Evolutionary conservation across 345 rosid species (phyloP).

Genomic region (Rhodomyrtus tomentosa): DNA sequence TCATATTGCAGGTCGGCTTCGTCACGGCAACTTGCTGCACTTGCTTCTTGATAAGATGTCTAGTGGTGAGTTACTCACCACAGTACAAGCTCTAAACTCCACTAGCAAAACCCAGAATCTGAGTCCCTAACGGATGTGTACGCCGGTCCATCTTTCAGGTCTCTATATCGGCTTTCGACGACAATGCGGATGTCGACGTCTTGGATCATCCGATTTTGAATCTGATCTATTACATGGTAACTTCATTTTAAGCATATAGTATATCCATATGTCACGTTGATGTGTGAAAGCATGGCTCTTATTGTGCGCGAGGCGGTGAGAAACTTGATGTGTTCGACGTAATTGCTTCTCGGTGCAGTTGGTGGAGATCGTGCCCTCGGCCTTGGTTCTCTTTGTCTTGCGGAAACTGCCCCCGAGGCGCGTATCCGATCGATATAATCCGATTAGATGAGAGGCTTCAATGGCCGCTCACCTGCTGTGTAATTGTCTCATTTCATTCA

Average conservation of each 20-base stretch:
- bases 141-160: slow-evolving; percentile 7
- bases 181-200: slow-evolving; percentile 49
- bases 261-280: neutral
- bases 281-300: neutral
- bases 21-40: slow-evolving; percentile 63
- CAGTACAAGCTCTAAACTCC: neutral
- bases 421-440: slow-evolving; percentile 56
- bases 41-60: slow-evolving; percentile 72
- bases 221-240: slow-evolving; percentile 52
- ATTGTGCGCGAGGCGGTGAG: neutral
- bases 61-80: slow-evolving; percentile 44
- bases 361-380: slow-evolving; percentile 73
- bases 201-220: slow-evolving; percentile 62
- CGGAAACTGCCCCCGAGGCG: slow-evolving; percentile 78
- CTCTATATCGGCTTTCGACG: slow-evolving; percentile 33
- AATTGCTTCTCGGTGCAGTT: slow-evolving; percentile 16
- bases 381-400: slow-evolving; percentile 59
- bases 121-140: neutral
- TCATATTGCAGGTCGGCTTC: slow-evolving; percentile 51
- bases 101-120: neutral
- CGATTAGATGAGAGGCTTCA: slow-evolving; percentile 28
- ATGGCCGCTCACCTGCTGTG: neutral
- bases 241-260: neutral
- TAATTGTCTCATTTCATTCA: neutral
- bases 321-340: neutral